These are phyloP conservation scores for Starmerella sp. DNA, from an alignment of 805 yeast genomes.

Conservation along the genomic window DNA sequence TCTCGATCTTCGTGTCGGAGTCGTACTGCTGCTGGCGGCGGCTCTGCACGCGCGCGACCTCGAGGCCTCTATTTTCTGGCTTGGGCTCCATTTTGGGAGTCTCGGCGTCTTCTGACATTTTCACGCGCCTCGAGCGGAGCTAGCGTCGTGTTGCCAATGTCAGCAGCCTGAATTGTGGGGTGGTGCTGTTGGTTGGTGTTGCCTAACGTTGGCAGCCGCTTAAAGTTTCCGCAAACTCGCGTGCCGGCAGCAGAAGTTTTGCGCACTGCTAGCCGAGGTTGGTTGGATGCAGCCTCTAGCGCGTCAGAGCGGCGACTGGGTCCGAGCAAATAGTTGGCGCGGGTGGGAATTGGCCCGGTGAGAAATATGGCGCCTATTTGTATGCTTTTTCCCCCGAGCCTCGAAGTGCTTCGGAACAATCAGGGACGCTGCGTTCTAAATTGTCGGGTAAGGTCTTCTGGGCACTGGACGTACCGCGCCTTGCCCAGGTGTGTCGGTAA, in stretches of 20 bases:
- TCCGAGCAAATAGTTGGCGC: neutral
- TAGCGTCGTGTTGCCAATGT: too few relatives aligned
- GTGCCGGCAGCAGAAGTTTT: too few relatives aligned
- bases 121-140: too few relatives aligned
- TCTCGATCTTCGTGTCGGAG: neutral
- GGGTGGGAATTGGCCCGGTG: neutral
- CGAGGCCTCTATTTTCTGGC: neutral
- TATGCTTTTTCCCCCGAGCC: neutral
- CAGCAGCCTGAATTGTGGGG: too few relatives aligned
- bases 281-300: too few relatives aligned
- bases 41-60: neutral
- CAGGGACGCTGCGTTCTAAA: neutral
- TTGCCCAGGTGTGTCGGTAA: neutral
- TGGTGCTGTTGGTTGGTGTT: too few relatives aligned
- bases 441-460: neutral
- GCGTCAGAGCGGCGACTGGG: neutral
- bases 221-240: too few relatives aligned
- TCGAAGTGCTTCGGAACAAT: neutral
- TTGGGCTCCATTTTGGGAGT: neutral
- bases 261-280: too few relatives aligned
- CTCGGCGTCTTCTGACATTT: neutral
- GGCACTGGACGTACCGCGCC: neutral
- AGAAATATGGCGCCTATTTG: neutral
- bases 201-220: too few relatives aligned
- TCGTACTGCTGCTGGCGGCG: neutral